phyloP scores from a whole-genome alignment of 1,139 yeast genomes.

The Yamadazyma blattariae region DNA sequence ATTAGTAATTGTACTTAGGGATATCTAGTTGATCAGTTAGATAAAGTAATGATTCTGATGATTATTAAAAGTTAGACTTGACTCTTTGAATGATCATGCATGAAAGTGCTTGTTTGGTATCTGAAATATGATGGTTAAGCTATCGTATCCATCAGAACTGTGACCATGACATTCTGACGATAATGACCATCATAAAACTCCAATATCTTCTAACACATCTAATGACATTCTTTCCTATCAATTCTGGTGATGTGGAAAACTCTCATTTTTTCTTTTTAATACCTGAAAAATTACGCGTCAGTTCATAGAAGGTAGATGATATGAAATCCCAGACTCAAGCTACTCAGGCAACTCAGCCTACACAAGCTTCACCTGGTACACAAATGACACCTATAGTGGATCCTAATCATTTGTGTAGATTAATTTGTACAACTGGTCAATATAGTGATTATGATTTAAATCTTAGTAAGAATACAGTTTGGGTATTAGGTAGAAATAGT shows the following conservation, averaged over 20 bases:
- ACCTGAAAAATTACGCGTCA: slow-evolving; percentile 1
- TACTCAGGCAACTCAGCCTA: slow-evolving; percentile 50
- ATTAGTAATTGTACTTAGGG: too few relatives aligned
- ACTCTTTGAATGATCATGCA: too few relatives aligned
- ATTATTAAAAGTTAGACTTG: background rate
- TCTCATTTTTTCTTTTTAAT: too few relatives aligned
- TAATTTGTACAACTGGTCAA: slow-evolving; percentile 72
- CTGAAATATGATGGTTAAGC: too few relatives aligned
- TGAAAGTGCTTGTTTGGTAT: too few relatives aligned
- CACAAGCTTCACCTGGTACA: slow-evolving; percentile 51
- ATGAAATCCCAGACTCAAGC: slow-evolving; percentile 41
- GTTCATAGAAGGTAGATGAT: slow-evolving; percentile 1
- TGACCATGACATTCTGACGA: too few relatives aligned
- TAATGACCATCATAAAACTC: too few relatives aligned
- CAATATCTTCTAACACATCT: too few relatives aligned
- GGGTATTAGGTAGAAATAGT: slow-evolving; percentile 77
- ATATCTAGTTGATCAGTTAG: too few relatives aligned
- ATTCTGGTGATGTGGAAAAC: too few relatives aligned
- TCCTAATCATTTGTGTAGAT: slow-evolving; percentile 34
- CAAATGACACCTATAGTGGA: slow-evolving; percentile 24
- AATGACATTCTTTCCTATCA: too few relatives aligned
- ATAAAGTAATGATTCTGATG: background rate
- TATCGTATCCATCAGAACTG: background rate
- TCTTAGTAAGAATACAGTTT: slow-evolving; percentile 39
- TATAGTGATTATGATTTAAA: slow-evolving; percentile 42